Evolutionary conservation across 306 rosid species (phyloP).

Genomic region (Glycyrrhiza uralensis): DNA sequence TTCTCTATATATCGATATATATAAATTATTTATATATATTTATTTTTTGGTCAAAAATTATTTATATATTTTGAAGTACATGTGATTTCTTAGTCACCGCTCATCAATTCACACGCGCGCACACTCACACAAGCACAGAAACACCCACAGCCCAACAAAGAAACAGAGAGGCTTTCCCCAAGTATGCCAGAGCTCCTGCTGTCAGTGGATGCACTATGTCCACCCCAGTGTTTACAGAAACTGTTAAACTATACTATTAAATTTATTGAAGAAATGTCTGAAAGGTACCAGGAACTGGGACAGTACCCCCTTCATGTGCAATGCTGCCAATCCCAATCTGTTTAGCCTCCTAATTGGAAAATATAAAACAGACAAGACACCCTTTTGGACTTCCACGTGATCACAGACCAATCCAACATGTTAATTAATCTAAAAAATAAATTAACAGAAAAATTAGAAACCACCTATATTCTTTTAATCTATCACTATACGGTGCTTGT

Average conservation of each 20-base stretch:
- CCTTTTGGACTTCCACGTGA: slow-evolving; percentile 41
- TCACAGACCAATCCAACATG: slow-evolving; percentile 22
- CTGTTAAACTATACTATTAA: slow-evolving; percentile 1
- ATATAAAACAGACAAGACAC: slow-evolving; percentile 31
- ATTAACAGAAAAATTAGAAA: background rate
- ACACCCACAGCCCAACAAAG: background rate
- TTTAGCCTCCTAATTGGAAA: slow-evolving; percentile 18
- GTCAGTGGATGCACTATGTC: slow-evolving; percentile 44
- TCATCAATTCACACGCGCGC: slow-evolving; percentile 13
- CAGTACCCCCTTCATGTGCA: slow-evolving; percentile 59
- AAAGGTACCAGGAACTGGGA: slow-evolving; percentile 26
- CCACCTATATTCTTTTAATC: slow-evolving; percentile 6
- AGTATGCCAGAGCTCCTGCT: slow-evolving; percentile 24
- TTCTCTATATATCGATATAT: no score
- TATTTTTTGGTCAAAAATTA: no score
- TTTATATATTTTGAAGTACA: no score
- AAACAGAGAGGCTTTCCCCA: slow-evolving; percentile 14
- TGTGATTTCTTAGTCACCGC: background rate
- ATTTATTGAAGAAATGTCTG: slow-evolving; percentile 35
- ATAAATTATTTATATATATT: no score
- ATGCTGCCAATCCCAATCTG: slow-evolving; percentile 37
- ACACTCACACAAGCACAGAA: background rate
- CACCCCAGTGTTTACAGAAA: slow-evolving; percentile 30
- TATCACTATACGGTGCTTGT: slow-evolving; percentile 25
- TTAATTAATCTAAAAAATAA: slow-evolving; percentile 12